Conservation (phyloP, 331 rosid genomes). For the Spiraea crenata region DNA sequence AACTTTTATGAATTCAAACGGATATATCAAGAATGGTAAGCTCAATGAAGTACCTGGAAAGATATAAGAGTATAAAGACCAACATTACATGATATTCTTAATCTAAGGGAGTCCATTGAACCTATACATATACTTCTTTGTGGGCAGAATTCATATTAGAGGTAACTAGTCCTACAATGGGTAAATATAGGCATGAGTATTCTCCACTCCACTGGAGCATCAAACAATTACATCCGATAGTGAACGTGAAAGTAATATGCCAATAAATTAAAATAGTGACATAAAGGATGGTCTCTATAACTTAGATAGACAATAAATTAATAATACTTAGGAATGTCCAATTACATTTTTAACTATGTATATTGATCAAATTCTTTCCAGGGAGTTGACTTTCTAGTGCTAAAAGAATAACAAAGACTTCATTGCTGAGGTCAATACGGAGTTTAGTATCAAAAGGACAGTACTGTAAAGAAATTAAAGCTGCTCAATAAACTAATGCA, state of each 20-base stretch:
- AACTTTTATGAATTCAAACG: conserved; percentile 20
- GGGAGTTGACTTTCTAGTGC: background rate
- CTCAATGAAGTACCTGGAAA: background rate
- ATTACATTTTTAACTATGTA: background rate
- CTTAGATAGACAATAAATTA: background rate
- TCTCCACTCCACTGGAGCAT: background rate
- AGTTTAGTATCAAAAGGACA: background rate
- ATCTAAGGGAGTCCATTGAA: conserved; percentile 2
- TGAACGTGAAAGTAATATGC: background rate
- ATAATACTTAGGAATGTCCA: background rate
- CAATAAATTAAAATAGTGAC: background rate
- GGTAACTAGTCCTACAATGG: background rate
- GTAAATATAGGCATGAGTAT: conserved; percentile 9
- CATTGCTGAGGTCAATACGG: background rate
- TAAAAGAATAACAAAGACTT: conserved; percentile 1
- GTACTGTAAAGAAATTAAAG: conserved; percentile 2
- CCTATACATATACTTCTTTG: background rate
- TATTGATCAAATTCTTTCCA: background rate
- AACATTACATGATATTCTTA: background rate
- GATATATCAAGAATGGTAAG: conserved; percentile 6
- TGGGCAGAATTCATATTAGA: background rate
- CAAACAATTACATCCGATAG: background rate
- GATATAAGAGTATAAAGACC: background rate
- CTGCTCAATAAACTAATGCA: conserved; percentile 5
- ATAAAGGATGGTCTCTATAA: background rate